These are phyloP conservation scores for Boletus subcaerulescens DNA, from an alignment of 768 basidiomycete genomes.

Conservation along the genomic window DNA sequence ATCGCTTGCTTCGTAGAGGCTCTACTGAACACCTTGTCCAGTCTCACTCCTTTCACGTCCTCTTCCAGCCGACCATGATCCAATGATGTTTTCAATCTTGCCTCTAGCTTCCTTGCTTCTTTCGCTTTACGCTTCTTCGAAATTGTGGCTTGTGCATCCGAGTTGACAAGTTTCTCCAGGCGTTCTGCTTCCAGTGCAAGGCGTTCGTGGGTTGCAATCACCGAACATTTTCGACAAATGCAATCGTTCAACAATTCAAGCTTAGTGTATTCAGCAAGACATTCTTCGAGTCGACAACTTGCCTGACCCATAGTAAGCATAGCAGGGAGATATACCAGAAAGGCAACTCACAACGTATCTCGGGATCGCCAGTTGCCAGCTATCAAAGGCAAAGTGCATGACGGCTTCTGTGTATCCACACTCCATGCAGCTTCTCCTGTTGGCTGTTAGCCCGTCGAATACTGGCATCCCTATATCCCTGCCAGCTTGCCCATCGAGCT, in stretches of 20 bases:
- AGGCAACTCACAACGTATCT: conserved; percentile 50
- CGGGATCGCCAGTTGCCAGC: conserved; percentile 77
- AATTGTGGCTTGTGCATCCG: conserved; percentile 45
- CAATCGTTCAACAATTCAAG: conserved; percentile 89
- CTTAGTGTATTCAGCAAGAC: conserved; percentile 84
- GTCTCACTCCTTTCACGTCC: conserved; percentile 73
- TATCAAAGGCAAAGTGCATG: conserved; percentile 88
- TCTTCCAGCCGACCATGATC: conserved; percentile 80
- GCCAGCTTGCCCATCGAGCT: conserved; percentile 16
- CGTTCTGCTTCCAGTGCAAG: conserved; percentile 61
- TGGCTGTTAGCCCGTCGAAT: conserved; percentile 89
- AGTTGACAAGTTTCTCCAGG: conserved; percentile 39
- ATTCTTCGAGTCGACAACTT: conserved; percentile 72
- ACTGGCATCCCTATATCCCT: conserved; percentile 60
- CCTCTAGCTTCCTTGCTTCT: conserved; percentile 66
- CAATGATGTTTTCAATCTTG: conserved; percentile 57
- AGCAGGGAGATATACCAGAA: background rate
- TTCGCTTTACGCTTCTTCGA: conserved; percentile 77
- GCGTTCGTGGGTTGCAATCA: conserved; percentile 69
- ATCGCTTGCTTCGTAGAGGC: conserved; percentile 89
- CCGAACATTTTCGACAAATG: conserved; percentile 87
- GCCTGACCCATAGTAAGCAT: conserved; percentile 38
- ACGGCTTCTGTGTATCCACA: conserved; percentile 95
- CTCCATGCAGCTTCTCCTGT: conserved; percentile 79
- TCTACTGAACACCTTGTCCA: conserved; percentile 73